Base-by-base conservation (phyloP, 192 early-diverging fungal species). In the Entomortierella chlamydospora region DNA sequence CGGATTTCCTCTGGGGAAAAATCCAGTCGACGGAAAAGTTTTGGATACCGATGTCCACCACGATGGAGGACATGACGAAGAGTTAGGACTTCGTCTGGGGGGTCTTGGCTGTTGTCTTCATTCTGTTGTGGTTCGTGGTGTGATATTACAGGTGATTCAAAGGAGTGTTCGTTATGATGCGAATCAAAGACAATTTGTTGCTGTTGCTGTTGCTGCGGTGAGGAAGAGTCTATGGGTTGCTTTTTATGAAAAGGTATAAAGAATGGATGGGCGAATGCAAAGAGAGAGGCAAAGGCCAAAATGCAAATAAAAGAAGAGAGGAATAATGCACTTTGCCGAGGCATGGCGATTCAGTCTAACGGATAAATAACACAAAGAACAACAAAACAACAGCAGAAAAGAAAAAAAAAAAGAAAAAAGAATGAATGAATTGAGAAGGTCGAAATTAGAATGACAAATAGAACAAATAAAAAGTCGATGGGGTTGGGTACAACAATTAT, bases 1-100 rank as follows among this genome's bases (percentile, higher is more conserved):
- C 65, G 57, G 12, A 81, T 37, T 15, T 66, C 63, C 2, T 33
- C 3, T 1, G 63, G 64, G 2, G 59, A 64, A 7, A 81, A 25
- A 39, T 85, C 84, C 12, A 69, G 29, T 20, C 73, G 70, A 45
- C 82, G 83, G 20, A 81, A 67, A 17, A 83, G 63, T 12, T 61
- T 45, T 23, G 84, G 81, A 51, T 73, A 83, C 28, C 56, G 55
- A 15, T 53, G 56, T 1, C 71, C 60, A 5, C 84, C 82, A 45
- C 71, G 72, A 30, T 85, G 84, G 25, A 72, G 64, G 43, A 83
- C 31, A 67, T 85, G 84, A n/a, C 66, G 77, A 17, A 85, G 57
- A 0, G 84, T 65, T 23, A 85, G 18, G 43, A 70, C 45, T 26
- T 64, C 45, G 49, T 79, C 76, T 3, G 76, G 73, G 7, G 47